Evolutionary conservation across 164 flowering plant species (phyloP).

Genomic region (Dillenia turbinata): DNA sequence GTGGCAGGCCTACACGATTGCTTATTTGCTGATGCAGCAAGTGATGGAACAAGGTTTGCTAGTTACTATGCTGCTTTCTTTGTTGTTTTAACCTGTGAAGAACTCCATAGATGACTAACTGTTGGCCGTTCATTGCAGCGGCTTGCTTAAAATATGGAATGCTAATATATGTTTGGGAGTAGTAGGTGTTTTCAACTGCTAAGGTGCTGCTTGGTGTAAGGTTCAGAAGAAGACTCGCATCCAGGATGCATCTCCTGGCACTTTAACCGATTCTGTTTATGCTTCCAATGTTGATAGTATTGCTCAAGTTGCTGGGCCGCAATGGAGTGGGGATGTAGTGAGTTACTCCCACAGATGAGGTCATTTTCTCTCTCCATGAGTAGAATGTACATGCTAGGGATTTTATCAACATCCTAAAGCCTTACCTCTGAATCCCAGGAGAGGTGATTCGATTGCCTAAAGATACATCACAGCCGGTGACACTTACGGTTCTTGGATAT

Average conservation of each 20-base stretch:
- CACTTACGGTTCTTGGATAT: slow-evolving; percentile 77
- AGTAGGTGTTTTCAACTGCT: slow-evolving; percentile 96
- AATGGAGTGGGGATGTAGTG: slow-evolving; percentile 66
- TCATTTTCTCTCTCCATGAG: slow-evolving; percentile 6
- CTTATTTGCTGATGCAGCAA: too few relatives aligned
- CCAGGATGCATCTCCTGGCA: slow-evolving; percentile 78
- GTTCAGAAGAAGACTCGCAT: slow-evolving; percentile 72
- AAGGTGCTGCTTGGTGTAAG: slow-evolving; percentile 98
- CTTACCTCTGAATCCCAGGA: slow-evolving; percentile 34
- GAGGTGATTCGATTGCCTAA: slow-evolving; percentile 68
- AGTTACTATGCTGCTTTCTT: not conserved
- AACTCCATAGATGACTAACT: too few relatives aligned
- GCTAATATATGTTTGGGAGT: slow-evolving; percentile 78
- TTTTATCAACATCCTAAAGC: not conserved
- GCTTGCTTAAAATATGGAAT: slow-evolving; percentile 94
- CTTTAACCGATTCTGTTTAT: slow-evolving; percentile 55
- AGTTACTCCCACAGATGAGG: slow-evolving; percentile 64
- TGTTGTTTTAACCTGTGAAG: not conserved
- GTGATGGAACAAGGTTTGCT: too few relatives aligned
- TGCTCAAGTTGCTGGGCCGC: slow-evolving; percentile 52
- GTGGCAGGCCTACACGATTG: slow-evolving; percentile 69
- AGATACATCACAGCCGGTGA: slow-evolving; percentile 70
- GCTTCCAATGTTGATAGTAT: slow-evolving; percentile 66
- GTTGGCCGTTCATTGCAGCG: slow-evolving; percentile 19
- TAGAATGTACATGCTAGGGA: not conserved